Evolutionary conservation across 208 protist genomes (phyloP), one percentile per base, ranked within the genome.

Genomic region (Trypanosoma melophagium): DNA sequence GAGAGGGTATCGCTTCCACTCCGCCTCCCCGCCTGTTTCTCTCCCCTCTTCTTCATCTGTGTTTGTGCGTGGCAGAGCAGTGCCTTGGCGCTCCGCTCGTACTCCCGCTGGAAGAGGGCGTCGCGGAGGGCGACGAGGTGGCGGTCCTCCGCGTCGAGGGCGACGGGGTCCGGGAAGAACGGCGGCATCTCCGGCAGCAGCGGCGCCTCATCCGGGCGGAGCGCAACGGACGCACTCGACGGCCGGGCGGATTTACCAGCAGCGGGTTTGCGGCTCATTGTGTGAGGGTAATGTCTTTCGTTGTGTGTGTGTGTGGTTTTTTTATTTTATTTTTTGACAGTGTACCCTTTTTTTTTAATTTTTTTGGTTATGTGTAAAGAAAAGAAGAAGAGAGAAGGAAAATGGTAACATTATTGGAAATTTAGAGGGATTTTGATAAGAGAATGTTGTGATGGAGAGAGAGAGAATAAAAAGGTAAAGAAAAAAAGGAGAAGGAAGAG

Each of bases 111-210:
- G 19, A 76, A 66, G 17, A 76, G 41, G 38, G 69, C 60, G 21
- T 77, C 58, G 42, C 71, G 66, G 17, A 79, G 53, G 2, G 59
- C 25, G 19, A 68, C 58, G 12, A 76, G 49, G 31, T 76, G 25
- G 0, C 2, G 10, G 42, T 72, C 66, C n/a, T 71, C 72, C 42
- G 41, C 35, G 44, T 77, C 72, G 4, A 77, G 56, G 7, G 47
- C 35, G 22, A 63, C 41, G 4, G 66, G 66, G 51, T 82, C 81
- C 9, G 77, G 69, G 45, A 80, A 80, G 49, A 80, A 78, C 7
- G 76, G 3, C 19, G 81, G 81, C 47, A 82, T 71, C 35, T 76
- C 69, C 7, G 81, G 81, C 19, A 86, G 62, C 3, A 81, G 7
- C 10, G 64, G 68, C 4, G 21, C 24, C 17, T 81, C 63, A 19